phyloP scores from a whole-genome alignment of 2,329 filamentous ascomycete species.

The Penicillium sp. region DNA sequence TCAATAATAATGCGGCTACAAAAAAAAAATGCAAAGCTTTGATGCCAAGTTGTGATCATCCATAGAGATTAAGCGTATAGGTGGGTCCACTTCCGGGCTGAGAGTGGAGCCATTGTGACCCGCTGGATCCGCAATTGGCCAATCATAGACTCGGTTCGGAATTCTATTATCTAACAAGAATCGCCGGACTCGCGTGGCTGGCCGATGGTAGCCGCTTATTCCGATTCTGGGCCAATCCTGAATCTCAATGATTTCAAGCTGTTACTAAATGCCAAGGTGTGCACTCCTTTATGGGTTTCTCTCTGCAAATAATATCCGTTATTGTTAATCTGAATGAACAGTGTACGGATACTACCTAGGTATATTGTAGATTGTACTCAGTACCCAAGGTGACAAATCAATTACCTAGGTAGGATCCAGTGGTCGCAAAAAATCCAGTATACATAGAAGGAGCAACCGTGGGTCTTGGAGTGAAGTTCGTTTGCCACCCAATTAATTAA shows the following conservation, averaged over 20 bases:
- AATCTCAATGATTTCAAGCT: slow-evolving; percentile 4
- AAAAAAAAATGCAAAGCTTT: slow-evolving; percentile 1
- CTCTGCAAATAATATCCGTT: not conserved
- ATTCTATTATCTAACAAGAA: slow-evolving; percentile 23
- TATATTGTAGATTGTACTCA: not conserved
- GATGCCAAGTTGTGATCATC: slow-evolving; percentile 11
- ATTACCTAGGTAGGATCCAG: not conserved
- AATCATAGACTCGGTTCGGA: slow-evolving; percentile 11
- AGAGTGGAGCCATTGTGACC: not conserved
- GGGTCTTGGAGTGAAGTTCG: slow-evolving; percentile 9
- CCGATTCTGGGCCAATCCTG: not conserved
- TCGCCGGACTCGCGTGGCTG: slow-evolving; percentile 10
- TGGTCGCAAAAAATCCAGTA: not conserved
- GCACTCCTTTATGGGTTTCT: not conserved
- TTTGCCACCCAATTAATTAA: slow-evolving; percentile 6
- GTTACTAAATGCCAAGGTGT: slow-evolving; percentile 12
- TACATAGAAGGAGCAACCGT: not conserved
- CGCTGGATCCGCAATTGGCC: not conserved
- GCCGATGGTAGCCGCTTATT: slow-evolving; percentile 17
- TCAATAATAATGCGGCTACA: not conserved
- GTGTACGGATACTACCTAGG: not conserved
- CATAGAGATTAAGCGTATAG: slow-evolving; percentile 21
- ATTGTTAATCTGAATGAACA: not conserved
- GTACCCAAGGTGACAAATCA: not conserved
- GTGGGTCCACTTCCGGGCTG: slow-evolving; percentile 11